Percentiles rank a stretch among this genome's conserved stretches.
phyloP scores from a whole-genome alignment of 1,284 basidiomycete species.

The Microstroma glucosiphilum region DNA sequence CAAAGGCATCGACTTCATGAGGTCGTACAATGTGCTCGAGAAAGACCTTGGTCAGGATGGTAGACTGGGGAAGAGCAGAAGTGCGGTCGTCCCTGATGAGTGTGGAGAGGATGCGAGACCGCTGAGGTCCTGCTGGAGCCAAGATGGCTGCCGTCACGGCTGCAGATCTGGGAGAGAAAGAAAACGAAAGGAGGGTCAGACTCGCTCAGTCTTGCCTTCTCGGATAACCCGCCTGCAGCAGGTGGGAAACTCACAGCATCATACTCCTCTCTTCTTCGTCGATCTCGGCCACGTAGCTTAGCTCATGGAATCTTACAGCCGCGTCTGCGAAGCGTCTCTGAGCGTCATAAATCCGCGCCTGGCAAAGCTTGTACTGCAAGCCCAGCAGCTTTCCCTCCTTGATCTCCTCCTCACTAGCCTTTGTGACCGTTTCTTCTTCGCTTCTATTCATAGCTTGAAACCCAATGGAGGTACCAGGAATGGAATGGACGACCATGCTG shows the following conservation, averaged over 20 bases:
- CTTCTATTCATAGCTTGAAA: slow-evolving; percentile 7
- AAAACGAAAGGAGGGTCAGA: slow-evolving; percentile 2
- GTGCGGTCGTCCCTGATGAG: slow-evolving; percentile 90
- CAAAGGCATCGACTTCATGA: slow-evolving; percentile 81
- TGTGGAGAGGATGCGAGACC: slow-evolving; percentile 81
- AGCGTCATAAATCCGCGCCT: slow-evolving; percentile 86
- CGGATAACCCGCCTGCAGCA: too few species aligned
- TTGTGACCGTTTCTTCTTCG: background rate
- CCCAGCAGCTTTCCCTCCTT: slow-evolving; percentile 28
- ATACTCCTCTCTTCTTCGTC: slow-evolving; percentile 27
- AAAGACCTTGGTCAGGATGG: slow-evolving; percentile 93
- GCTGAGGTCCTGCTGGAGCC: slow-evolving; percentile 92
- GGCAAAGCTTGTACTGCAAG: slow-evolving; percentile 47
- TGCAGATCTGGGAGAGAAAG: slow-evolving; percentile 59
- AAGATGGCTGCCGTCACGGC: slow-evolving; percentile 92
- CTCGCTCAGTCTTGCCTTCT: background rate
- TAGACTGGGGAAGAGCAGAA: slow-evolving; percentile 68
- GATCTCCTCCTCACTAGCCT: slow-evolving; percentile 9
- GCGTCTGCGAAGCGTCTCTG: slow-evolving; percentile 87
- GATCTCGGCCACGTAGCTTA: slow-evolving; percentile 52
- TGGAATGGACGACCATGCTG: slow-evolving; percentile 69
- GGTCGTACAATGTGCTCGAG: slow-evolving; percentile 89
- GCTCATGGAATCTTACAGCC: slow-evolving; percentile 86
- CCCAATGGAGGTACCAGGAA: slow-evolving; percentile 25
- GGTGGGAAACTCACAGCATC: slow-evolving; percentile 28